Evolutionary conservation across 192 early-diverging fungal genomes (phyloP), one percentile per base, ranked within the genome.

Genomic region (Gonapodya sp.): DNA sequence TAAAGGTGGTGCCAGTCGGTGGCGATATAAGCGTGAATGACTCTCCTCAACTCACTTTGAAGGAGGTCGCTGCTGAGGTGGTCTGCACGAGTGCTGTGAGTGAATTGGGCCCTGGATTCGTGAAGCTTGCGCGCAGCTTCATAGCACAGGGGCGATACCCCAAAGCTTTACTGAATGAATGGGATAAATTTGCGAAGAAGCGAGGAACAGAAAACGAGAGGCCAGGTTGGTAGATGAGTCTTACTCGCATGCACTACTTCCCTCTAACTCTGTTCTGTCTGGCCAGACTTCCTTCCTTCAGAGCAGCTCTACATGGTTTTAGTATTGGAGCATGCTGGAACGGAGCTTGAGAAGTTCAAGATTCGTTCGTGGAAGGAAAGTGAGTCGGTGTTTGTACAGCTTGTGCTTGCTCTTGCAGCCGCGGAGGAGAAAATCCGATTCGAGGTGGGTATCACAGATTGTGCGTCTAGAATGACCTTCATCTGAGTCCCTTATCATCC

Each of bases 1-100:
- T 95, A 31, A 97, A 97, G 78, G 86, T 97, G 14, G 90, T 96
- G 35, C 95, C 95, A 0, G 94, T 96, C 83, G 89, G 89, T 73
- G 84, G 84, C 80, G 73, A 85, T 8, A 35, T 73, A 0, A 79
- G 75, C 18, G 75, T 87, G 33, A 83, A 82, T 80, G 88, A 89
- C 2, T 83, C 85, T 34, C 87, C 85, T 0, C 88, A 86, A 81
- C 78, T 84, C 73, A 85, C 80, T n/a, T 84, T 89, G 18, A 86
- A 86, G 72, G 89, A 92, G 75, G 85, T 91, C 31, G 85, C 88
- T 80, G 88, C 93, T 81, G 91, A 94, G 80, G 88, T 93, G 16
- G 86, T 87, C 81, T 85, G 90, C 0, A 91, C 89, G 0, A 74
- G 88, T 81, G 81, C 90, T 73, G 80, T 92, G 16, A 82, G 91